Evolutionary conservation across 1,139 yeast genomes (phyloP).

Genomic region (Suhomyces choctaworum): DNA sequence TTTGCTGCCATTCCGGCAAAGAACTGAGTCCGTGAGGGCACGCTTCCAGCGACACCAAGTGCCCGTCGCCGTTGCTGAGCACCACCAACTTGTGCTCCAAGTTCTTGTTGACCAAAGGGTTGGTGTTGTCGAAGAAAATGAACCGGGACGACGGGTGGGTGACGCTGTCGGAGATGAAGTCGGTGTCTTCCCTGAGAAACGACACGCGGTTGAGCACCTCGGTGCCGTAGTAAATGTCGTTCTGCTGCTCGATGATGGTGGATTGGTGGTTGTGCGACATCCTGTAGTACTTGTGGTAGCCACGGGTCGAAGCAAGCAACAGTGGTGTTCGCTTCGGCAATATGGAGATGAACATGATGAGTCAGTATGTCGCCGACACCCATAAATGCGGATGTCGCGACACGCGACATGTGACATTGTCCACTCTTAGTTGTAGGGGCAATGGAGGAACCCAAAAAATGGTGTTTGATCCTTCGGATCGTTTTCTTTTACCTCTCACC

Average conservation of each 20-base stretch:
- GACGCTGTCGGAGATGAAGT: slow-evolving; percentile 57
- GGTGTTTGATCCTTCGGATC: too few relatives aligned
- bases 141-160: slow-evolving; percentile 55
- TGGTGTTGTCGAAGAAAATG: slow-evolving; percentile 45
- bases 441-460: too few relatives aligned
- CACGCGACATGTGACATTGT: too few relatives aligned
- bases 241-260: slow-evolving; percentile 24
- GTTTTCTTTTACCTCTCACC: too few relatives aligned
- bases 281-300: slow-evolving; percentile 9
- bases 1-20: slow-evolving; percentile 26
- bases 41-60: slow-evolving; percentile 14
- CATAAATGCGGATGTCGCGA: too few relatives aligned
- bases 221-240: slow-evolving; percentile 46
- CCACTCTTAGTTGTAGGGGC: too few relatives aligned
- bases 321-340: too few relatives aligned
- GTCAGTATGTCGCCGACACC: too few relatives aligned
- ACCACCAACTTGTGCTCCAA: slow-evolving; percentile 32
- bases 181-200: slow-evolving; percentile 67
- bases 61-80: slow-evolving; percentile 38
- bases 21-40: slow-evolving; percentile 19
- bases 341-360: too few relatives aligned
- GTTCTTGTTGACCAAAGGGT: slow-evolving; percentile 39
- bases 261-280: slow-evolving; percentile 13
- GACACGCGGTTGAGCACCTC: slow-evolving; percentile 76
- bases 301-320: background rate